A percentile compares a stretch with the other conserved stretches of the same genome.
Evolutionary conservation across 2,329 filamentous ascomycete genomes (phyloP).

Genomic region (Epichloe hybrida): DNA sequence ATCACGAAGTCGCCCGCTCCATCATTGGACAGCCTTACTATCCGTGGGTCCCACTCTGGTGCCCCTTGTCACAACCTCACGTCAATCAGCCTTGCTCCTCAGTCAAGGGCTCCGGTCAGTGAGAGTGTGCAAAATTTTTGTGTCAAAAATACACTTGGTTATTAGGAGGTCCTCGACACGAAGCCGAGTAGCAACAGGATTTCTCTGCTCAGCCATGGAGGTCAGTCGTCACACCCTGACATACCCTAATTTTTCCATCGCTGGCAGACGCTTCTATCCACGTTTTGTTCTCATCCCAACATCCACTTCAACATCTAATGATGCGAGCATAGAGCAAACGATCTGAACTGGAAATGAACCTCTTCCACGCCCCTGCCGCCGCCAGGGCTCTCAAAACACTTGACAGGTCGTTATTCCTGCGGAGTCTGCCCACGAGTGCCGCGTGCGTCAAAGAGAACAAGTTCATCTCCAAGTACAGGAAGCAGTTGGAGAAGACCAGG

Average conservation of each 20-base stretch:
- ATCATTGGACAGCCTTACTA: neutral
- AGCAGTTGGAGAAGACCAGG: constrained; percentile 47
- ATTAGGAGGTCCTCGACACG: neutral
- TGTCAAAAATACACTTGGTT: neutral
- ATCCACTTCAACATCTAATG: neutral
- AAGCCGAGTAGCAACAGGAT: neutral
- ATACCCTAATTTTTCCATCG: neutral
- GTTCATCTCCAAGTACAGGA: constrained; percentile 60
- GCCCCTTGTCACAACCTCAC: no score
- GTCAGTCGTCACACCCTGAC: constrained; percentile 7
- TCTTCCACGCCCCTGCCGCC: constrained; percentile 61
- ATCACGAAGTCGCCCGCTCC: neutral
- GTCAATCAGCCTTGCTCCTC: no score
- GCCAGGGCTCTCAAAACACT: constrained; percentile 68
- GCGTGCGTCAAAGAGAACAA: constrained; percentile 64
- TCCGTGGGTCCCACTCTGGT: neutral
- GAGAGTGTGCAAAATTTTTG: neutral
- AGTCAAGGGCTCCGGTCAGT: neutral
- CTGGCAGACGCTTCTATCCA: no score
- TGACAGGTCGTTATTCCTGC: constrained; percentile 72
- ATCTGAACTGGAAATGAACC: constrained; percentile 31
- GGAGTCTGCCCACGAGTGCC: constrained; percentile 61
- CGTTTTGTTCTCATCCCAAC: neutral
- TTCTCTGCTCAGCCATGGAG: constrained; percentile 14
- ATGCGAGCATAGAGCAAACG: constrained; percentile 6